Evolutionary conservation across 73 alveolate species (phyloP).

Genomic region (Effrenium voratum): DNA sequence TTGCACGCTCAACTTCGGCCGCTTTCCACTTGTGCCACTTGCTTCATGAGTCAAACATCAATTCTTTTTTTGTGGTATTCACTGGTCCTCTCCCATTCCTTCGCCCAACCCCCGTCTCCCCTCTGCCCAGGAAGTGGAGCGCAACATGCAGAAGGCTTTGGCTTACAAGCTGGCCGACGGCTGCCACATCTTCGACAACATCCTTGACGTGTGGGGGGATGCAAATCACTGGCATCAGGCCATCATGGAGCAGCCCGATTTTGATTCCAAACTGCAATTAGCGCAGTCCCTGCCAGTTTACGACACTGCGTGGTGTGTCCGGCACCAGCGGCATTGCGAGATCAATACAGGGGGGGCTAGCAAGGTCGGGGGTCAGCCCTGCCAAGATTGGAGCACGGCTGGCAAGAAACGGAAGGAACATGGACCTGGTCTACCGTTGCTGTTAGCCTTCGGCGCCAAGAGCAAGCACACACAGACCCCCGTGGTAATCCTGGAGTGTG

Average conservation of each 20-base stretch:
- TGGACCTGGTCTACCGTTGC: not conserved
- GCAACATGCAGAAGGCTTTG: not conserved
- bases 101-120: not conserved
- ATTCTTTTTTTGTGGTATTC: no score
- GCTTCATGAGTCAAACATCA: no score
- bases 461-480: not conserved
- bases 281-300: not conserved
- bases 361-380: not conserved
- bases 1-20: not conserved
- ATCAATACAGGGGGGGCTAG: not conserved
- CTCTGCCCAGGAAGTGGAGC: not conserved
- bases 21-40: not conserved
- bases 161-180: not conserved
- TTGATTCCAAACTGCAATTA: not conserved
- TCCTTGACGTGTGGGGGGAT: not conserved
- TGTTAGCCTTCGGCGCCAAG: slow-evolving; percentile 22
- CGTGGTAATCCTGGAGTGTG: not conserved
- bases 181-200: not conserved
- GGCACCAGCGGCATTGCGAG: not conserved
- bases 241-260: not conserved
- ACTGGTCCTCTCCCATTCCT: not conserved
- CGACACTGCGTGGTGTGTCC: not conserved
- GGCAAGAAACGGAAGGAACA: not conserved
- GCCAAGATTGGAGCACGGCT: not conserved
- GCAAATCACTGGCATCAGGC: not conserved